Percentiles rank a stretch among this genome's conserved stretches.
These are phyloP conservation scores for Microcyclospora tardicrescens DNA, from an alignment of 2,329 filamentous ascomycete genomes.

Conservation along the genomic window DNA sequence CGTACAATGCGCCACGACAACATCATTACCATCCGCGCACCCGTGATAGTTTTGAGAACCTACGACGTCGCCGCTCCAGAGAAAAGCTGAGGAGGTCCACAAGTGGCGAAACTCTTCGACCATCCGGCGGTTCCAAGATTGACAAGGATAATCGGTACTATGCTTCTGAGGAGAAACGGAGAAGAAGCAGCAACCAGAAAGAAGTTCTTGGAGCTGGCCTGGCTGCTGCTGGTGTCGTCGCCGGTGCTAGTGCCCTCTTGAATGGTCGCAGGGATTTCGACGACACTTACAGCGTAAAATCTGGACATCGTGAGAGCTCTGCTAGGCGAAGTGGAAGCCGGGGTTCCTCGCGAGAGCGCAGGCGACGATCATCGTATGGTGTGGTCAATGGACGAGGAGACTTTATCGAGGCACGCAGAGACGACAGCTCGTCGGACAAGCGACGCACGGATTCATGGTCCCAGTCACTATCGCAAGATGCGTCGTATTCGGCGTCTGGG, in stretches of 20 bases:
- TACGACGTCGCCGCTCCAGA: constrained; percentile 15
- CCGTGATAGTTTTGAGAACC: constrained; percentile 18
- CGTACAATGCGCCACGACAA: constrained; percentile 45
- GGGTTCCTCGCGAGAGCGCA: constrained; percentile 19
- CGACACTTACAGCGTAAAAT: constrained; percentile 47
- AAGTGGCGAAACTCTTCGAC: constrained; percentile 23
- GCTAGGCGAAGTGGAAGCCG: constrained; percentile 18
- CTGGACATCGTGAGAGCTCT: constrained; percentile 33
- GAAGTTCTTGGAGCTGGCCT: constrained; percentile 43
- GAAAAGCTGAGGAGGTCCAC: constrained; percentile 13
- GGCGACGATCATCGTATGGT: constrained; percentile 18
- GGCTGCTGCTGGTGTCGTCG: constrained; percentile 38
- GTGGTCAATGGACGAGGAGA: constrained; percentile 20
- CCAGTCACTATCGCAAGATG: constrained; percentile 22
- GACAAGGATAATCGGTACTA: constrained; percentile 49
- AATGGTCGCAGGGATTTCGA: constrained; percentile 41
- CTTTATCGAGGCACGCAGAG: constrained; percentile 9
- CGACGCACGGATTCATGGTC: constrained; percentile 10
- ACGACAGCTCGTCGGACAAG: background rate
- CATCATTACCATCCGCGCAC: constrained; percentile 38
- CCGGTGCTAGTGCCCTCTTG: constrained; percentile 41
- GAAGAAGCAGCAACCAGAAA: constrained; percentile 30
- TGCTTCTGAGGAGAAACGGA: constrained; percentile 35
- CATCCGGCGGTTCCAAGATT: constrained; percentile 30
- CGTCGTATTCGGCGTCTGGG: constrained; percentile 6